Base-by-base conservation (phyloP, 2,329 filamentous ascomycete species). In the Aspergillus fumigatus region DNA sequence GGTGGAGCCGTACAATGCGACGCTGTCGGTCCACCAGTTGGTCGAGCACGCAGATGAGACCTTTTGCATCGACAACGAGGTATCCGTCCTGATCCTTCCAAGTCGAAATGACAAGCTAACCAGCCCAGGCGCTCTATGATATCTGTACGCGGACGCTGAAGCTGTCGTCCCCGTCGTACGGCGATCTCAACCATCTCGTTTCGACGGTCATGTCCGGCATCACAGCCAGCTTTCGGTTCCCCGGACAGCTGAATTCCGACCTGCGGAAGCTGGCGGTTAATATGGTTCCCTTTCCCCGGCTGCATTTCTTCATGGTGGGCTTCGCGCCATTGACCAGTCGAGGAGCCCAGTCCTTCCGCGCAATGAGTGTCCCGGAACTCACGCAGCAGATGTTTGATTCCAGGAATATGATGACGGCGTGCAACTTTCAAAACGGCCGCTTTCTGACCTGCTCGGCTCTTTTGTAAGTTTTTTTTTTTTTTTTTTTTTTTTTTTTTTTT, bases 331-430 rank as follows among this genome's bases (percentile, higher is more conserved):
- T 99, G 73, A 99, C 94, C 78, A 96, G 91, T 80, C 88, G 89
- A 78, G 87, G 88, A 71, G 88, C 93, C 67, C 80, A 94, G 84
- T 91, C 90, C 69, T 99, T 97, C 92, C 94, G 94, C 76, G 93
- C 94, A 67, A 89, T 97, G 78, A 92, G 88, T 73, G 94, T 99
- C 61, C 93, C 94, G 57, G 94, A 99, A 85, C 86, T 99, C 78
- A 97, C 94, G 72, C 94, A 99, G 84, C 94, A 99, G 81, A 97
- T 99, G 92, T 99, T 96, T 84, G 94, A 99, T 84, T 92, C 94
- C 73, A 97, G 97, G 91, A 99, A 99, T 88, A 99, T 99, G 93
- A 99, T 99, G 94, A 94, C 94, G 81, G 94, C 94, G 65, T 95
- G 92, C 64, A 94, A 99, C 84, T 99, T 97, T 92, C 91, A 94